Percentiles rank a stretch among this genome's conserved stretches.
Conservation (phyloP, 2,329 filamentous ascomycete genomes). For the Davidsoniella virescens region DNA sequence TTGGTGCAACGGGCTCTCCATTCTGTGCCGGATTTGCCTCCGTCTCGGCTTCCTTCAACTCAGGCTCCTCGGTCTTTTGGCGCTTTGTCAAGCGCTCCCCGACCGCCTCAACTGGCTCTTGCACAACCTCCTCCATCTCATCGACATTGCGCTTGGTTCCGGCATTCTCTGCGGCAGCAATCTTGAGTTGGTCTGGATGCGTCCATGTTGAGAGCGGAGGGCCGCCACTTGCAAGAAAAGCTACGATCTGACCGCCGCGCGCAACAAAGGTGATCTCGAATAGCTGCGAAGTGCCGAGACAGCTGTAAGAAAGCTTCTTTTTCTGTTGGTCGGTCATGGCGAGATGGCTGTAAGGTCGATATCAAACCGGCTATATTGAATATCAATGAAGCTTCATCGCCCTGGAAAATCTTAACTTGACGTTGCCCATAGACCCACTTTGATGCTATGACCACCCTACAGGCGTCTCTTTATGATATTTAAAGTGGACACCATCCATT, state of each 20-base stretch:
- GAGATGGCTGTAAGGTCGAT: not conserved
- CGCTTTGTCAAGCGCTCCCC: constrained; percentile 9
- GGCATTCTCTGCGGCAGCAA: constrained; percentile 14
- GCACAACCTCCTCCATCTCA: constrained; percentile 17
- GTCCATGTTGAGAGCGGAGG: constrained; percentile 46
- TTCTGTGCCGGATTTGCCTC: constrained; percentile 29
- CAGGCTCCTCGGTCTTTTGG: constrained; percentile 14
- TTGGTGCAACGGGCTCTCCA: constrained; percentile 15
- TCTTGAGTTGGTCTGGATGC: constrained; percentile 27
- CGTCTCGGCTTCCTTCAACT: constrained; percentile 14
- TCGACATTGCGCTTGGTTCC: constrained; percentile 15
- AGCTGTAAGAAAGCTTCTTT: constrained; percentile 49
- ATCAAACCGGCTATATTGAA: too few species aligned
- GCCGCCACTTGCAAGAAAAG: constrained; percentile 44
- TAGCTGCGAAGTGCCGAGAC: constrained; percentile 33
- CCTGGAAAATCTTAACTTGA: not conserved
- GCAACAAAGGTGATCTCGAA: constrained; percentile 53
- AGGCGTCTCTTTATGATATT: too few species aligned
- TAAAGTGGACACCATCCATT: too few species aligned
- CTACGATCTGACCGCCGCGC: constrained; percentile 54
- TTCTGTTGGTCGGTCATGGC: constrained; percentile 12
- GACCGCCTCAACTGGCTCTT: constrained; percentile 10
- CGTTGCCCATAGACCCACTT: not conserved
- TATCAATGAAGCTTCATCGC: not conserved
- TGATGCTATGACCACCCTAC: too few species aligned